Conservation (phyloP, 108 stramenopile genomes). For the Discostella stelligeroides region DNA sequence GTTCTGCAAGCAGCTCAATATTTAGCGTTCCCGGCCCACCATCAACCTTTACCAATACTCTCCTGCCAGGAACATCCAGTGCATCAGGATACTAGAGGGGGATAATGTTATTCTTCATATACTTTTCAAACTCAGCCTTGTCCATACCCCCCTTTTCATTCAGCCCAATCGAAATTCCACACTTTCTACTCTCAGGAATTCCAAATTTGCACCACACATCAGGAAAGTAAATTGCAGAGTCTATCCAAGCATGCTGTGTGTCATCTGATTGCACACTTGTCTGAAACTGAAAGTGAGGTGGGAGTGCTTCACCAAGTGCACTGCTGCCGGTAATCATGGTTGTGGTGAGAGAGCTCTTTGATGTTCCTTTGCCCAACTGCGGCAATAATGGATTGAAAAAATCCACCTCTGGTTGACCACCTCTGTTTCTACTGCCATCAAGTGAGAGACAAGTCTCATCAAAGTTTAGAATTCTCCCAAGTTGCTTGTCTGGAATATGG, state of each 20-base stretch:
- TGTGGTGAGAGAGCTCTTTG: constrained; percentile 8
- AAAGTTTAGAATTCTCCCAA: constrained; percentile 12
- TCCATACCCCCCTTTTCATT: constrained; percentile 34
- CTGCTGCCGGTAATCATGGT: constrained; percentile 29
- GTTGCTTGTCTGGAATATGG: constrained; percentile 15
- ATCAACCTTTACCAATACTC: constrained; percentile 26
- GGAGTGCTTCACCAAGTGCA: constrained; percentile 15
- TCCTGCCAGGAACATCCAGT: constrained; percentile 14
- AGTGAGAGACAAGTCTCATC: constrained; percentile 23
- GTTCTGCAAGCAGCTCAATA: constrained; percentile 3
- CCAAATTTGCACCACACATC: constrained; percentile 22
- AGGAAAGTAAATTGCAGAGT: constrained; percentile 12
- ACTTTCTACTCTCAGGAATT: background rate
- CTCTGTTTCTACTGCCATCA: constrained; percentile 27
- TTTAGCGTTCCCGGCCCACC: constrained; percentile 34
- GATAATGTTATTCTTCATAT: constrained; percentile 15
- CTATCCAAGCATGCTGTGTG: constrained; percentile 6
- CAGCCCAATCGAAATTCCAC: constrained; percentile 12
- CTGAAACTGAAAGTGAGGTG: too few species aligned
- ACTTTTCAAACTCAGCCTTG: constrained; percentile 8
- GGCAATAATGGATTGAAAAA: constrained; percentile 22
- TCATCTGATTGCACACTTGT: constrained; percentile 24
- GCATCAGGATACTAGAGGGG: constrained; percentile 36
- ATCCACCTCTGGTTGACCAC: constrained; percentile 17
- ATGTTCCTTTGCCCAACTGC: constrained; percentile 11